Evolutionary conservation across 768 basidiomycete genomes (phyloP), one percentile per base, ranked within the genome.

Genomic region (Tylopilus sp.): DNA sequence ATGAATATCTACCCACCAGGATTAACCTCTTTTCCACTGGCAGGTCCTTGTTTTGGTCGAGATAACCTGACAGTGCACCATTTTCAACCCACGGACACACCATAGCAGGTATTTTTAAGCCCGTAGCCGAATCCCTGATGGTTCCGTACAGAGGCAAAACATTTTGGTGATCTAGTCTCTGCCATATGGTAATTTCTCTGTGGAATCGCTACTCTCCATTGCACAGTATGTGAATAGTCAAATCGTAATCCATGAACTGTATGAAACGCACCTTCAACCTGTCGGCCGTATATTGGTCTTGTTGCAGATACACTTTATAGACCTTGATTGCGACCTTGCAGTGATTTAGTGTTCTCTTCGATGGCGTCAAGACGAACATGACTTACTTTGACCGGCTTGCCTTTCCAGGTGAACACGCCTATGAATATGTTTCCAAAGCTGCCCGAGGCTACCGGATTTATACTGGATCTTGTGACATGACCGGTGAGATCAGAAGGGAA

Each of bases 401-500:
- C 33, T 1, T 4, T 21, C 23, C 25, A 11, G 4, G 7, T 15
- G 2, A 49, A 21, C 31, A 21, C 20, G 3, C 48, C 41, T 36
- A 6, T 49, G 10, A 25, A 49, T 21, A 49, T 26, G 4, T 49
- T n/a, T n/a, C n/a, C n/a, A n/a, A n/a, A n/a, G n/a, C 41, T 26
- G 40, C 41, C 48, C 13, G 30, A 35, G 6, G 48, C n/a, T 2
- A 35, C 12, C 2, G 41, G 23, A 4, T 15, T 4, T 22, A 21
- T 30, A 5, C 10, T 5, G 9, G 48, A 23, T 41, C 8, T 42
- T n/a, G 41, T 36, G 20, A 49, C 41, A 36, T 35, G 13, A 9
- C 41, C 41, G 15, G 48, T 48, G 9, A 48, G 48, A 41, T 48
- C 48, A 20, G 8, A 40, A 31, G 40, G 48, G 17, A 49, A 42